Evolutionary conservation across 768 basidiomycete genomes (phyloP).

Genomic region (Lentinula aciculospora): DNA sequence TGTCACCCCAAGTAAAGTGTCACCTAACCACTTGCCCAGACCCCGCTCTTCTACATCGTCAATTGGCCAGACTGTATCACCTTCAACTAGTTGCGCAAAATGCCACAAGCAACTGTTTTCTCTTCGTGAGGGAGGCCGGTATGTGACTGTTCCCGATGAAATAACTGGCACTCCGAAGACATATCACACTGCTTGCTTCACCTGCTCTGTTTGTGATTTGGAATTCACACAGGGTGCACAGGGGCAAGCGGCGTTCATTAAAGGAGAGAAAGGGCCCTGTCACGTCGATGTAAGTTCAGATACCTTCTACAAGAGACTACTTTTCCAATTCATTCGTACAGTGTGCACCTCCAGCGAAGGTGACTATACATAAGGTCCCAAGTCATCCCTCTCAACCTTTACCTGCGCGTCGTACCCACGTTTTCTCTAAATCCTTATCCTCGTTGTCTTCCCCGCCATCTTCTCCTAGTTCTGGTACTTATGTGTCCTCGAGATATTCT

Average conservation of each 20-base stretch:
- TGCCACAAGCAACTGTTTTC: slow-evolving; percentile 58
- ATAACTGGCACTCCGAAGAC: slow-evolving; percentile 43
- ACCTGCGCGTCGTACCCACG: background rate
- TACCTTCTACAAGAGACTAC: background rate
- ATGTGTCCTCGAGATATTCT: slow-evolving; percentile 32
- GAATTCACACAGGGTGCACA: slow-evolving; percentile 55
- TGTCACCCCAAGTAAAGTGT: background rate
- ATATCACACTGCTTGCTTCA: slow-evolving; percentile 76
- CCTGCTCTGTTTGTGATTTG: slow-evolving; percentile 59
- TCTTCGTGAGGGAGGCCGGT: slow-evolving; percentile 52
- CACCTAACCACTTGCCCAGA: background rate
- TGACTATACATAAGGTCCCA: slow-evolving; percentile 28
- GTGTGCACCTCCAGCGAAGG: slow-evolving; percentile 42
- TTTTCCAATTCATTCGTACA: slow-evolving; percentile 14
- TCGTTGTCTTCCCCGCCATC: slow-evolving; percentile 8
- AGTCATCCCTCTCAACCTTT: background rate
- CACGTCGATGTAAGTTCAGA: slow-evolving; percentile 48
- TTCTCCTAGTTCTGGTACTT: slow-evolving; percentile 16
- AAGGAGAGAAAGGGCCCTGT: slow-evolving; percentile 57
- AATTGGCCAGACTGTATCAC: slow-evolving; percentile 8
- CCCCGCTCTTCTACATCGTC: background rate
- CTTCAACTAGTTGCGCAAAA: slow-evolving; percentile 48
- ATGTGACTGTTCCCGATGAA: slow-evolving; percentile 64
- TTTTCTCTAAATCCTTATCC: slow-evolving; percentile 9
- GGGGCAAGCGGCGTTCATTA: slow-evolving; percentile 69